Evolutionary conservation across 73 alveolate species (phyloP).

Genomic region (Tetrahymena thermophila): DNA sequence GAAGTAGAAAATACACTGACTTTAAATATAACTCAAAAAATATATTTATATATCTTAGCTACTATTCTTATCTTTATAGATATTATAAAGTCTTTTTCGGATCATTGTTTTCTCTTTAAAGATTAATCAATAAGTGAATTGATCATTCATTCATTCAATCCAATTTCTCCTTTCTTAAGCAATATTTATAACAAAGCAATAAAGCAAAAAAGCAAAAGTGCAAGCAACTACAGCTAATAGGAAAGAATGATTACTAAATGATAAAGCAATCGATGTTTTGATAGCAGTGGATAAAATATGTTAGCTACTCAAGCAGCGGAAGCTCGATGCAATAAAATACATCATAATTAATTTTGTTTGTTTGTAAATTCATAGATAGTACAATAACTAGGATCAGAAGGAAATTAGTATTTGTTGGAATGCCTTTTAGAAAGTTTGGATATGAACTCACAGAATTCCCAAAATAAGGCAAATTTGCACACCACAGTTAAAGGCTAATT

Average conservation of each 20-base stretch:
- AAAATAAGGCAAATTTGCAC: background rate
- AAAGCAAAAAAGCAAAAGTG: background rate
- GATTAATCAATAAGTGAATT: background rate
- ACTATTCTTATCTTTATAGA: background rate
- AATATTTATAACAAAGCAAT: background rate
- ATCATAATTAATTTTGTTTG: background rate
- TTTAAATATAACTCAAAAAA: background rate
- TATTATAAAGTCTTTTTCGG: background rate
- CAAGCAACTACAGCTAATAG: background rate
- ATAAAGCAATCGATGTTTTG: background rate
- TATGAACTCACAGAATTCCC: background rate
- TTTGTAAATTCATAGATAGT: background rate
- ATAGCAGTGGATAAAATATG: background rate
- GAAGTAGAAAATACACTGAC: background rate
- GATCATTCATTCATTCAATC: background rate
- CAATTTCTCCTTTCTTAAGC: background rate
- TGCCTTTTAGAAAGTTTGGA: background rate
- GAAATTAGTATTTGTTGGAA: background rate
- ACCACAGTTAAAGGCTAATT: background rate
- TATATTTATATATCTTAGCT: background rate
- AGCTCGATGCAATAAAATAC: background rate
- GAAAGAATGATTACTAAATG: background rate
- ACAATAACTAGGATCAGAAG: background rate
- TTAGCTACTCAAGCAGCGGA: background rate
- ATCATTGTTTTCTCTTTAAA: background rate